Evolutionary conservation across 441 rosid species (phyloP).

Genomic region (Gossypium laxum): DNA sequence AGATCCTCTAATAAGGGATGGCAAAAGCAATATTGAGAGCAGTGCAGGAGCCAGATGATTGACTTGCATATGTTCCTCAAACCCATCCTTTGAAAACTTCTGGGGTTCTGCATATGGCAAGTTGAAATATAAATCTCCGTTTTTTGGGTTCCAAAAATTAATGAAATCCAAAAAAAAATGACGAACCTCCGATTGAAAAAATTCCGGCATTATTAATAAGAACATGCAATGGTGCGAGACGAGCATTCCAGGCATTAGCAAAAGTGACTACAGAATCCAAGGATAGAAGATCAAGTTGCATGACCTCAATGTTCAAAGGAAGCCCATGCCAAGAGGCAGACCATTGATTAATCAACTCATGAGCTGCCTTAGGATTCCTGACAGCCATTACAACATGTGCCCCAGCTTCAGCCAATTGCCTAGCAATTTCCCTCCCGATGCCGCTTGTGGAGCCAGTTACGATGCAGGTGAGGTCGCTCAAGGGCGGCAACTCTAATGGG

Average conservation of each 20-base stretch:
- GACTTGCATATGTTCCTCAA: conserved; percentile 95
- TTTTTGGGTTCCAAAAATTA: background rate
- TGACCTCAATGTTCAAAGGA: conserved; percentile 32
- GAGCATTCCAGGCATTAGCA: conserved; percentile 70
- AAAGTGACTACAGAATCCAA: conserved; percentile 69
- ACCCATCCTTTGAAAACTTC: conserved; percentile 75
- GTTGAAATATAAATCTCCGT: background rate
- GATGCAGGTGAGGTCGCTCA: conserved; percentile 65
- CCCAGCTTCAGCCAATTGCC: conserved; percentile 90
- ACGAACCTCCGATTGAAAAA: conserved; percentile 92
- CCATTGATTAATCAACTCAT: conserved; percentile 59
- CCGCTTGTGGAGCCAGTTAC: conserved; percentile 96
- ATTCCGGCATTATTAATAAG: conserved; percentile 92
- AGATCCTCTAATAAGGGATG: conserved; percentile 83
- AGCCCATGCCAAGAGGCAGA: conserved; percentile 42
- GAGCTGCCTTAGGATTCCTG: conserved; percentile 67
- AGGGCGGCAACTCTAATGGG: conserved; percentile 79
- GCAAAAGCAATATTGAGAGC: conserved; percentile 78
- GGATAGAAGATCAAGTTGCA: conserved; percentile 94
- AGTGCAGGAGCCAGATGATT: conserved; percentile 92
- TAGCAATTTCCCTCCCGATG: conserved; percentile 81
- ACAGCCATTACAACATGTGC: conserved; percentile 98
- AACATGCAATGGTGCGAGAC: conserved; percentile 68
- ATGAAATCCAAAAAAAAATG: conserved; percentile 1
- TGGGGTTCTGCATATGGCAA: conserved; percentile 56